phyloP scores from a whole-genome alignment of 108 stramenopile genomes.

The Fistulifera solaris region DNA sequence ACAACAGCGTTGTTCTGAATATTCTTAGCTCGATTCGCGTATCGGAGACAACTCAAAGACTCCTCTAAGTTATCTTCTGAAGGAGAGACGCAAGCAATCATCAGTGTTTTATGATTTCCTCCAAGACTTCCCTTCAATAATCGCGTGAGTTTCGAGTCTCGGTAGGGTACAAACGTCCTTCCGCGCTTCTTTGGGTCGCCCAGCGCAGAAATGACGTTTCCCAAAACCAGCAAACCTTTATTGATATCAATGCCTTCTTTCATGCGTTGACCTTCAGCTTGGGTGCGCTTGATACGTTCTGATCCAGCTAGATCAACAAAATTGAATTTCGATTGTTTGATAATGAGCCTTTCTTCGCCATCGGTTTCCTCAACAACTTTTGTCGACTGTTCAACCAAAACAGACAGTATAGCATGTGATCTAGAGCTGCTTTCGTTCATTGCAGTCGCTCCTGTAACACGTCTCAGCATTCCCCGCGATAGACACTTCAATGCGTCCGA shows the following conservation, averaged over 20 bases:
- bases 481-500: conserved; percentile 82
- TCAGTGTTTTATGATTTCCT: conserved; percentile 95
- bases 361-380: conserved; percentile 25
- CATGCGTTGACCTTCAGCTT: conserved; percentile 71
- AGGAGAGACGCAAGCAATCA: conserved; percentile 93
- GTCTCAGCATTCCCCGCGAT: conserved; percentile 66
- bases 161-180: conserved; percentile 85
- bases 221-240: conserved; percentile 89
- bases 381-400: conserved; percentile 64
- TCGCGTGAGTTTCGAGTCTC: conserved; percentile 90
- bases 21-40: conserved; percentile 95
- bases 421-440: conserved; percentile 79
- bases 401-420: conserved; percentile 85
- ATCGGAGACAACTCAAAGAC: conserved; percentile 89
- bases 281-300: conserved; percentile 77
- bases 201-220: conserved; percentile 95
- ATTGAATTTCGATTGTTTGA: conserved; percentile 52
- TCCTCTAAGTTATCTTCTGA: conserved; percentile 79
- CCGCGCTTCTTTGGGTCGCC: conserved; percentile 61
- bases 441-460: conserved; percentile 86
- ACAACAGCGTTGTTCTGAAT: conserved; percentile 87
- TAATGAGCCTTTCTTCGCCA: conserved; percentile 6
- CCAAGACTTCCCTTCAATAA: conserved; percentile 84
- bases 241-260: conserved; percentile 97
- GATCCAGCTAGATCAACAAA: conserved; percentile 91